phyloP scores from a whole-genome alignment of 371 early-diverging fungal species.

The Mucor circinelloides region DNA sequence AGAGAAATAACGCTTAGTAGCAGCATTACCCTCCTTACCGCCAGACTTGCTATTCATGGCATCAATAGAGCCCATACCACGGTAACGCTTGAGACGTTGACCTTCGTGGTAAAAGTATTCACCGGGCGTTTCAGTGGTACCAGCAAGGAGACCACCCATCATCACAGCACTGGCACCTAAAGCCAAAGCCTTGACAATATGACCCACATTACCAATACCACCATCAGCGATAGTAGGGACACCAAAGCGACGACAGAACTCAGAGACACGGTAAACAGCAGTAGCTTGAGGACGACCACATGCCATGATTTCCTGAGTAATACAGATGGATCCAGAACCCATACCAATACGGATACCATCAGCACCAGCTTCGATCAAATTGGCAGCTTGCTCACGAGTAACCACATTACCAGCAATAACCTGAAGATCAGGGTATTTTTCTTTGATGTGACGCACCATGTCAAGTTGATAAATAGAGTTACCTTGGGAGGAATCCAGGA shows the following conservation, averaged over 20 bases:
- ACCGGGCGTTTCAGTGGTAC: conserved; percentile 95
- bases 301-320: conserved; percentile 98
- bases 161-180: conserved; percentile 96
- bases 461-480: conserved; percentile 93
- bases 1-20: conserved; percentile 92
- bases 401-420: conserved; percentile 97
- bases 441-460: conserved; percentile 93
- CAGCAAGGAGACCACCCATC: conserved; percentile 97
- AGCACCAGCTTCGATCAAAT: conserved; percentile 91
- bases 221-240: conserved; percentile 97
- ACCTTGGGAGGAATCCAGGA: conserved; percentile 95
- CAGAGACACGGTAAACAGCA: conserved; percentile 92
- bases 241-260: conserved; percentile 90
- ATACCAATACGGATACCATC: conserved; percentile 96
- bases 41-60: conserved; percentile 86
- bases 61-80: conserved; percentile 97
- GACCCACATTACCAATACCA: conserved; percentile 95
- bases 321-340: conserved; percentile 97
- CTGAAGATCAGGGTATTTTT: conserved; percentile 75
- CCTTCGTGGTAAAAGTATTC: conserved; percentile 98
- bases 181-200: conserved; percentile 94
- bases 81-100: conserved; percentile 95
- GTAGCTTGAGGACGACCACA: conserved; percentile 97
- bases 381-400: conserved; percentile 92
- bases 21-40: conserved; percentile 70